phyloP scores from a whole-genome alignment of 2,329 filamentous ascomycete genomes.

The Capronia americana region DNA sequence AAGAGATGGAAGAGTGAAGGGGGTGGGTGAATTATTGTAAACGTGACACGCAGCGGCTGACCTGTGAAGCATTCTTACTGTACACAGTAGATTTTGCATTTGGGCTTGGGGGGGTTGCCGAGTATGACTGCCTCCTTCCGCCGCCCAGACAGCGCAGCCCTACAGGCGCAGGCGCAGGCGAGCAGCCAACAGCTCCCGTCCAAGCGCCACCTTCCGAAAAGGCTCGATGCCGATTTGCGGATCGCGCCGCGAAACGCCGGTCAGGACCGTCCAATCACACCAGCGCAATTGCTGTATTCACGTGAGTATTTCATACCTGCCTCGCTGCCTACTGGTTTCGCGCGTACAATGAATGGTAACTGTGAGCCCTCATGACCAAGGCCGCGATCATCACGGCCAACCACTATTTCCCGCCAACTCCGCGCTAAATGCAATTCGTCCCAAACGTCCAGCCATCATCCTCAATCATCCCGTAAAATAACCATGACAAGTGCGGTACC shows the following conservation, averaged over 20 bases:
- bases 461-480: slow-evolving; percentile 7
- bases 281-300: not conserved
- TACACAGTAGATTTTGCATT: slow-evolving; percentile 10
- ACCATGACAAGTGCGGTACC: slow-evolving; percentile 26
- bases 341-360: slow-evolving; percentile 6
- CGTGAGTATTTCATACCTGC: not conserved
- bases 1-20: slow-evolving; percentile 6
- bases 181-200: not conserved
- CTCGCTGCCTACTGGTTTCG: too few relatives aligned
- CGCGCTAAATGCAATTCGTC: slow-evolving; percentile 28
- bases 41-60: not conserved
- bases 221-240: slow-evolving; percentile 10
- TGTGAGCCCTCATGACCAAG: slow-evolving; percentile 2
- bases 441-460: not conserved
- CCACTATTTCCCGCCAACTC: slow-evolving; percentile 24
- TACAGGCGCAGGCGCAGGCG: not conserved
- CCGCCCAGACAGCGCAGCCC: not conserved
- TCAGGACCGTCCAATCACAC: not conserved
- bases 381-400: not conserved
- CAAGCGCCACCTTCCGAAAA: not conserved
- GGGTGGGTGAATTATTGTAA: not conserved
- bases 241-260: slow-evolving; percentile 16
- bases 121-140: not conserved
- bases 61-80: slow-evolving; percentile 11
- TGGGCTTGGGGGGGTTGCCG: not conserved